Evolutionary conservation across 768 basidiomycete species (phyloP), one percentile per base, ranked within the genome.

Genomic region (Megacollybia marginata): DNA sequence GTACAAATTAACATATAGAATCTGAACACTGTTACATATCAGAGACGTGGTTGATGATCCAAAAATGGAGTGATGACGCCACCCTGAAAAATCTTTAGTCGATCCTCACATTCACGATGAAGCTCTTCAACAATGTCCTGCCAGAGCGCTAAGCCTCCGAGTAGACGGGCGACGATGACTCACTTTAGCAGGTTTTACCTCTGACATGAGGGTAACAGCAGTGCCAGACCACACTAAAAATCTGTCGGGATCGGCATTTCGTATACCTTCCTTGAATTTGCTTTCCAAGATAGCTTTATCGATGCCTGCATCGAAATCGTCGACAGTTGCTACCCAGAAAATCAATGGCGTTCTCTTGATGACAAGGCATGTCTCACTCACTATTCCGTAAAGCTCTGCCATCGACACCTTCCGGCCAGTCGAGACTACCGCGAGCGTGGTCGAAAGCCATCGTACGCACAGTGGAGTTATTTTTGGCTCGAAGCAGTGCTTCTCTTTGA

Each of bases 171-270:
- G 16, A 15, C 20, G 15, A 28, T 33, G 23, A 57, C 69, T 46
- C 32, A 75, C 74, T 62, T 62, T 62, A 12, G 70, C 71, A 4
- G 62, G 54, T 48, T 65, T 66, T 54, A 74, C 68, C 44, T 69
- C 64, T 18, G 70, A 67, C 65, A 86, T 75, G 45, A 80, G 66
- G 11, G 75, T 80, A 23, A 86, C 76, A 13, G 83, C 79, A 36
- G 76, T 72, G 40, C 86, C 87, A 12, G 83, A 78, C 87, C 87
- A 89, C 11, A 80, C 73, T 2, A 84, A 63, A 51, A 79, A 71
- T 40, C 80, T 69, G 49, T 71, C 67, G 9, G 67, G 60, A 54
- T 88, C 78, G 38, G 65, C 68, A 19, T 63, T 63, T 53, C 65
- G 66, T 8, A 65, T 60, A 5, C 72, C 82, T 48, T 74, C 69